Conservation (phyloP, 495 filamentous ascomycete genomes). For the Aspergillus saccharolyticus region DNA sequence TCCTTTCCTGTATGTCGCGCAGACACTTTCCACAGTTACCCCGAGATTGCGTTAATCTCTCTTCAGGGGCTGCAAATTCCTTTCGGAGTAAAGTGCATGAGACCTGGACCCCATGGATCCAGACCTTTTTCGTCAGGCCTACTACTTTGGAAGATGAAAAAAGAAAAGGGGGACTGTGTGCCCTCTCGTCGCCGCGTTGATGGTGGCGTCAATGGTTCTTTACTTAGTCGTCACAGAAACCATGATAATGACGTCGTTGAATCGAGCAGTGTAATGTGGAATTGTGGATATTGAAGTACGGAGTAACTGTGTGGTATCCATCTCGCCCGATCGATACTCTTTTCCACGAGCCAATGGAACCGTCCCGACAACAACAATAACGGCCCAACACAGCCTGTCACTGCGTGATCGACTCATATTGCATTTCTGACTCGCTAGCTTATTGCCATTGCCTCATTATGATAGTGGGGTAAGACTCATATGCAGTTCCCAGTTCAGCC, state of each 20-base stretch:
- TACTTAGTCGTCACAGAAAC: slow-evolving; percentile 1
- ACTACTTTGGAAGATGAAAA: neutral
- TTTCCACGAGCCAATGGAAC: neutral
- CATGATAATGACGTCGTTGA: slow-evolving; percentile 1
- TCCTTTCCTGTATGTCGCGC: neutral
- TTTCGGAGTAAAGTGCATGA: neutral
- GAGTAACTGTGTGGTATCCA: neutral
- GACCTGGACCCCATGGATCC: slow-evolving; percentile 1
- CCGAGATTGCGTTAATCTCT: slow-evolving; percentile 4
- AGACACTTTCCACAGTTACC: neutral
- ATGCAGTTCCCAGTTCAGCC: slow-evolving; percentile 21
- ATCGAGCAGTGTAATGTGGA: neutral
- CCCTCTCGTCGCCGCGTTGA: neutral
- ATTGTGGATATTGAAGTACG: too few relatives aligned
- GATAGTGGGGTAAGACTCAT: slow-evolving; percentile 8
- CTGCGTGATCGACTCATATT: slow-evolving; percentile 1
- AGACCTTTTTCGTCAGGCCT: neutral
- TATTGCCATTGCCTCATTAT: slow-evolving; percentile 11
- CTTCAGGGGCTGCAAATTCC: neutral
- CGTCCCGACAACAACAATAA: neutral
- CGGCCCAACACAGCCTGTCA: neutral
- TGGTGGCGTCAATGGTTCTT: slow-evolving; percentile 1
- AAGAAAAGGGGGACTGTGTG: neutral
- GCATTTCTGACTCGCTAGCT: neutral
- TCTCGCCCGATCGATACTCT: neutral